These are phyloP conservation scores for Aschersonia sp. DNA, from an alignment of 2,329 filamentous ascomycete species.

Conservation along the genomic window DNA sequence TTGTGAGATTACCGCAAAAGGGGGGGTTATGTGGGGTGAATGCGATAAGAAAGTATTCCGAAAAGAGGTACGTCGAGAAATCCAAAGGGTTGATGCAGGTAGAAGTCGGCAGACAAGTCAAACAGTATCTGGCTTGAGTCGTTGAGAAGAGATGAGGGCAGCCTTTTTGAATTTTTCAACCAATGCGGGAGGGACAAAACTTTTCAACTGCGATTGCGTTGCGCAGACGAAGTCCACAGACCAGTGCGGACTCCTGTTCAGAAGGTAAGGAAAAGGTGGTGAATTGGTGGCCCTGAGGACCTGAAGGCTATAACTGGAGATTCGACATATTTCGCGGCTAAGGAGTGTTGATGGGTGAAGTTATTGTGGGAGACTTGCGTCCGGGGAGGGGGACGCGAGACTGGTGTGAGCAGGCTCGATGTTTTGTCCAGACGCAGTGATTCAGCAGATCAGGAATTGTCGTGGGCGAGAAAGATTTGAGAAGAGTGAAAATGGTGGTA, in stretches of 20 bases:
- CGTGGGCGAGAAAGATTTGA: conserved; percentile 3
- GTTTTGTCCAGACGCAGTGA: background rate
- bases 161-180: too few relatives aligned
- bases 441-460: background rate
- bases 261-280: conserved; percentile 2
- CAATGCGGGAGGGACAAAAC: background rate
- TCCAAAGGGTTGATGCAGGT: background rate
- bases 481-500: background rate
- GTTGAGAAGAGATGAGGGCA: background rate
- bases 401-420: too few relatives aligned
- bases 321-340: conserved; percentile 12
- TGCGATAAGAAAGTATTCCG: too few relatives aligned
- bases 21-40: too few relatives aligned
- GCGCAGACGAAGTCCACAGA: conserved; percentile 10
- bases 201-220: conserved; percentile 4
- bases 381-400: background rate
- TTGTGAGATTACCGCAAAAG: conserved; percentile 6
- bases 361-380: background rate
- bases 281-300: conserved; percentile 21
- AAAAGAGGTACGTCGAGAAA: background rate
- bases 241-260: conserved; percentile 10
- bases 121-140: too few relatives aligned
- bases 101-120: background rate
- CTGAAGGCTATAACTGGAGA: conserved; percentile 19
- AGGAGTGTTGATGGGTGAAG: background rate